Evolutionary conservation across 2,329 filamentous ascomycete species (phyloP), one percentile per base, ranked within the genome.

Genomic region (Emmonsia crescens): DNA sequence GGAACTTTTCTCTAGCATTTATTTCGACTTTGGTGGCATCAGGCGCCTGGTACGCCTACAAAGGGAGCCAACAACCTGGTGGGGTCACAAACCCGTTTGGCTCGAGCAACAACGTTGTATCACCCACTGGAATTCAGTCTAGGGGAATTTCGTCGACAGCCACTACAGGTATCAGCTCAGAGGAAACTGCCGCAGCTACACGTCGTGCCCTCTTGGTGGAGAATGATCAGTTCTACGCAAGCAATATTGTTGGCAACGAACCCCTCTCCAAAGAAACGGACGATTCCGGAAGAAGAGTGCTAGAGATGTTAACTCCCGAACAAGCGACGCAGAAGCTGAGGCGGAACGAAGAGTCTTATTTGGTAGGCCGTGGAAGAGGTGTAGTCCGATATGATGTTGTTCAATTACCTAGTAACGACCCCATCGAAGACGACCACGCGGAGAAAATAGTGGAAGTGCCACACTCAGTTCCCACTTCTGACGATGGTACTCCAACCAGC

Each of bases 371-470:
- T 59, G 95, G 94, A 16, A 84, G 90, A 73, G 94, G 94, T 44
- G 93, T 99, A 46, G 87, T 96, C 65, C 86, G 94, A 67, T 99
- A 99, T 72, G 94, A 99, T 75, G 80, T 96, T 9, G 91, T 94
- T 29, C 94, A 99, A 75, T 83, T 97, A 64, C 89, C 93, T 10
- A 96, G 91, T 79, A 99, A 99, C 74, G 90, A 96, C 69, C 94
- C 94, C 0, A 99, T 99, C 63, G 94, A 99, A 77, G 94, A 99
- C 71, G 95, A 99, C 72, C 94, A 99, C 72, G 89, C 92, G 59
- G 94, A 99, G 78, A 96, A 96, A 82, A 96, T 97, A 70, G 91
- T 99, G 55, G 90, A 97, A 75, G 85, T 96, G 9, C 88, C 90
- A 4, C 82, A 82, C 60, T 80, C 79, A 57, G 78, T 83, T 46